Evolutionary conservation across 2,329 filamentous ascomycete species (phyloP), one percentile per base, ranked within the genome.

Genomic region (Exserohilum rostratum): DNA sequence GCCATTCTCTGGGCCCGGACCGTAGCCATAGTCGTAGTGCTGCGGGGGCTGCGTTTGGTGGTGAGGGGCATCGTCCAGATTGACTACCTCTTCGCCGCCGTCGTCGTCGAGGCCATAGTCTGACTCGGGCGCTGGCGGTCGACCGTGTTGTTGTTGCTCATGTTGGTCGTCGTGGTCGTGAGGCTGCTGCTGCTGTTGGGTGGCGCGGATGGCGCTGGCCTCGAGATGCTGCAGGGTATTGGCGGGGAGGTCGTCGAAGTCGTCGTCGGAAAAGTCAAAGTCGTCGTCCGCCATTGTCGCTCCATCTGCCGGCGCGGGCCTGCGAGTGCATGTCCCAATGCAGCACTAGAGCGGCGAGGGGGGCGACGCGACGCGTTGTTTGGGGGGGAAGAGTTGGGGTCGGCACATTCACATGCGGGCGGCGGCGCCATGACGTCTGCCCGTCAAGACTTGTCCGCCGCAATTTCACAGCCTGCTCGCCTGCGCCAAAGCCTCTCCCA

Each of bases 91-190:
- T 54, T 71, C 68, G 55, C 78, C 68, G 55, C 78, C 79, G 37
- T 80, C 75, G 51, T 79, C 78, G 50, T 79, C 77, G 43, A 77
- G 70, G 43, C 78, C 78, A 62, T 80, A 80, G 62, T 80, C 78
- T 4, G 62, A 65, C 27, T 51, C 61, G 5, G 54, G 31, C 13
- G 31, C 31, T 2, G 43, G 18, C 10, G 33, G 6, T 53, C 55
- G 10, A 15, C 13, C n/a, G 52, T 34, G 38, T 18, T 39, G 43
- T 2, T 7, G 11, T 3, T 42, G 38, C n/a, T n/a, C n/a, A n/a
- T n/a, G n/a, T n/a, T n/a, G n/a, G n/a, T n/a, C n/a, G n/a, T n/a
- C n/a, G n/a, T n/a, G n/a, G n/a, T n/a, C n/a, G 18, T 27, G 29
- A 7, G 17, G 29, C 17, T 22, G 42, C 34, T 53, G 40, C 42